Base-by-base conservation (phyloP, 1,139 yeast genomes). In the Hansenula sp. region DNA sequence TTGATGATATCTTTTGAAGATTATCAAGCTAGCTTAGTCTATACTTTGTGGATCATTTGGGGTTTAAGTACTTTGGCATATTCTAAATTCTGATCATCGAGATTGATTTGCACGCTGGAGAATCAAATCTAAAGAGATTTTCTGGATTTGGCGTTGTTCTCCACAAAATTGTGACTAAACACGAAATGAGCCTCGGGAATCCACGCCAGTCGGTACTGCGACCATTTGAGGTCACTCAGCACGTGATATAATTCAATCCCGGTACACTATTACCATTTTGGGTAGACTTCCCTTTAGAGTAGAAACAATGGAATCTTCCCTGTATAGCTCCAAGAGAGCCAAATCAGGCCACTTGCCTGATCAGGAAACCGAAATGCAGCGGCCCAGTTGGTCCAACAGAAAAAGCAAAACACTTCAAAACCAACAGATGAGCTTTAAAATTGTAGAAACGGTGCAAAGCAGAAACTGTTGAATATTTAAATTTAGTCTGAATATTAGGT, bases 351-450 rank as follows among this genome's bases (percentile, higher is more conserved):
- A 6, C 5, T 9, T 17, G 4, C 34, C 34, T 2, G 3, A 17
- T 32, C 13, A 12, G 25, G 34, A 18, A 32, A 32, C 8, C 24
- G 9, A 18, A 18, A 4, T 4, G 2, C 16, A 2, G 16, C 5
- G 24, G 15, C 24, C n/a, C 30, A 34, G 41, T 39, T 39, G 41
- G 41, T 10, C 36, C 41, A 33, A 27, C 37, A 39, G 32, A 32
- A 33, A 24, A 18, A 28, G 38, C 38, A 36, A 36, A 36, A 27
- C 31, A 28, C 24, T 21, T 5, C 25, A 21, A 21, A 21, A n/a
- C 38, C 38, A 36, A 36, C 38, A 36, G 38, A 36, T 36, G 38
- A 36, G 38, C 33, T 36, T 9, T 12, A n/a, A 17, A 24, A n/a
- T n/a, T 17, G 19, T 15, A 33, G 16, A n/a, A n/a, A n/a, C n/a